Evolutionary conservation across 768 basidiomycete species (phyloP).

Genomic region (Crepidotus variabilis): DNA sequence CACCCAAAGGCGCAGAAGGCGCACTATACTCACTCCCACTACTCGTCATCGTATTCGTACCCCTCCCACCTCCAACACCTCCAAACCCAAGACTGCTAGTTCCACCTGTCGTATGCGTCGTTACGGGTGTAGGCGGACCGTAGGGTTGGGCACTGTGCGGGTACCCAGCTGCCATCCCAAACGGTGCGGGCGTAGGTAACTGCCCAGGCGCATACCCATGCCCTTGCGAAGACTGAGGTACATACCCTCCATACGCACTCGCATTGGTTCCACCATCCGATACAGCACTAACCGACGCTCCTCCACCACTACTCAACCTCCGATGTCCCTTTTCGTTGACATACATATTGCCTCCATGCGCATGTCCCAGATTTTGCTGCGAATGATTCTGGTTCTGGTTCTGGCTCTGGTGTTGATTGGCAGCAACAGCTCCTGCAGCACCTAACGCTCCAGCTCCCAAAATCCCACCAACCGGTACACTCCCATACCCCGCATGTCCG

Average conservation of each 20-base stretch:
- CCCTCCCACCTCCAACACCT: neutral
- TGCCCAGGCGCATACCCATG: neutral
- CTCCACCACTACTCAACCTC: neutral
- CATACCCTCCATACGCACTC: slow-evolving; percentile 4
- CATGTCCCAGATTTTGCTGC: neutral
- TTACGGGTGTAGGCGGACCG: neutral
- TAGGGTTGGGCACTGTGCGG: neutral
- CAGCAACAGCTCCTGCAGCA: slow-evolving; percentile 11
- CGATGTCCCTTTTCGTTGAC: neutral
- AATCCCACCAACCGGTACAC: neutral
- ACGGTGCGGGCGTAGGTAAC: too few relatives aligned
- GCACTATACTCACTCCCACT: slow-evolving; percentile 16
- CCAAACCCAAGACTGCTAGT: neutral
- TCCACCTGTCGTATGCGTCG: neutral
- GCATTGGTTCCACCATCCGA: slow-evolving; percentile 11
- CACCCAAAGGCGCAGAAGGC: slow-evolving; percentile 10
- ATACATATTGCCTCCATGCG: neutral
- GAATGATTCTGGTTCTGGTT: too few relatives aligned
- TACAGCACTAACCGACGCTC: neutral
- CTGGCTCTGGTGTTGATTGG: too few relatives aligned
- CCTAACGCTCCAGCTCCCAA: slow-evolving; percentile 1
- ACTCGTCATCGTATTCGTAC: neutral
- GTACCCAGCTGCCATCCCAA: neutral
- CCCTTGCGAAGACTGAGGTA: neutral
- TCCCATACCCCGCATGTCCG: neutral